Evolutionary conservation across 768 basidiomycete species (phyloP), one percentile per base, ranked within the genome.

Genomic region (Termitomyces sp.): DNA sequence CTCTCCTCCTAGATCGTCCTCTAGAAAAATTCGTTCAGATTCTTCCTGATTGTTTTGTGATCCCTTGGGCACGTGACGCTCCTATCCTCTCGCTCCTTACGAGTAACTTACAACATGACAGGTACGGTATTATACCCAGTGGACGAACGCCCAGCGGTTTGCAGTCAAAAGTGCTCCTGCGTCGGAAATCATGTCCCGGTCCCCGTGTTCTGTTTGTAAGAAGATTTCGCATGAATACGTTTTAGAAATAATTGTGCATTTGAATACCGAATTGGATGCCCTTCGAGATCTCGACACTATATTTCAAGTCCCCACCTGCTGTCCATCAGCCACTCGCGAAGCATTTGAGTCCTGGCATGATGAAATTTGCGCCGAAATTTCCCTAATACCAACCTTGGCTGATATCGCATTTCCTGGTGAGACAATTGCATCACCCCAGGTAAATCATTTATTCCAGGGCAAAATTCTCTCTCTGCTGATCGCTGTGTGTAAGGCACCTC

Each of bases 101-200:
- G 20, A 22, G 36, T 51, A 22, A 13, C 13, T 33, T n/a, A 33
- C 29, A 24, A 26, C n/a, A 29, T 20, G 22, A 24, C 3, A 60
- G 59, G 36, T 60, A 4, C 44, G 22, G 5, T 60, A 60, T 29
- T 45, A 56, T 54, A 5, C 44, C 4, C 45, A 33, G 3, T 60
- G 59, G 59, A 47, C 8, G 12, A 28, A 16, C 33, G 22, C 20
- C 12, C 4, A 10, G 36, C 56, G 33, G 22, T n/a, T 28, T 39
- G 54, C 36, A 13, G 22, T 56, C 8, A 39, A 26, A 28, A 33
- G 36, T 39, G 54, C 37, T 29, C 33, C 54, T 3, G 15, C n/a
- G 13, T 22, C 33, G 8, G 4, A 33, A 20, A 10, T 1, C 10
- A 26, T 22, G 16, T 45, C 42, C 31, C 31, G 15, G 5, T 42